Evolutionary conservation across 306 rosid genomes (phyloP).

Genomic region (Lathyrus aphaca): DNA sequence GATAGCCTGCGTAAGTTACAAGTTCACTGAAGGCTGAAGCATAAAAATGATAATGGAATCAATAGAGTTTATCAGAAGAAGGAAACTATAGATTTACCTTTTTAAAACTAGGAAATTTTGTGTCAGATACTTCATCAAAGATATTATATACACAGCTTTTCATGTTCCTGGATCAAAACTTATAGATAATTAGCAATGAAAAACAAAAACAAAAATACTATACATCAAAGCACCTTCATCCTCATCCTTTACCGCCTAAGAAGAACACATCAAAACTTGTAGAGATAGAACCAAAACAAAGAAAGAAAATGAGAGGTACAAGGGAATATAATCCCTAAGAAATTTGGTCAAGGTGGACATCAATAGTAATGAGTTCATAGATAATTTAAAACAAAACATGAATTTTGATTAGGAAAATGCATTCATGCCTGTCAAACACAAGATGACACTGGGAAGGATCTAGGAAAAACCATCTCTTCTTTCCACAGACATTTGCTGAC

Average conservation of each 20-base stretch:
- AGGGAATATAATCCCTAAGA: background rate
- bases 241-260: background rate
- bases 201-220: constrained; percentile 27
- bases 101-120: constrained; percentile 73
- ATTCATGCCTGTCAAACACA: constrained; percentile 77
- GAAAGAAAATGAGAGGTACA: constrained; percentile 5
- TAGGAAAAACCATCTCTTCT: constrained; percentile 86
- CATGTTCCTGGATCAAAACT: constrained; percentile 63
- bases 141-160: constrained; percentile 74
- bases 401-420: constrained; percentile 31
- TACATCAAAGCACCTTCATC: constrained; percentile 13
- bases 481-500: constrained; percentile 93
- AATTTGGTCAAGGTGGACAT: background rate
- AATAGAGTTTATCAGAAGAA: constrained; percentile 33
- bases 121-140: constrained; percentile 68
- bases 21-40: constrained; percentile 36
- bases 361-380: constrained; percentile 3
- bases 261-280: background rate
- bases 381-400: constrained; percentile 6
- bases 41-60: constrained; percentile 33
- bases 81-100: constrained; percentile 54
- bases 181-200: constrained; percentile 32
- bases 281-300: background rate
- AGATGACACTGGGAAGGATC: constrained; percentile 81
- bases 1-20: constrained; percentile 56